A percentile compares a stretch with the other conserved stretches of the same genome.
These are phyloP conservation scores for Pseudodiploospora longispora DNA, from an alignment of 2,329 filamentous ascomycete species.

Conservation along the genomic window DNA sequence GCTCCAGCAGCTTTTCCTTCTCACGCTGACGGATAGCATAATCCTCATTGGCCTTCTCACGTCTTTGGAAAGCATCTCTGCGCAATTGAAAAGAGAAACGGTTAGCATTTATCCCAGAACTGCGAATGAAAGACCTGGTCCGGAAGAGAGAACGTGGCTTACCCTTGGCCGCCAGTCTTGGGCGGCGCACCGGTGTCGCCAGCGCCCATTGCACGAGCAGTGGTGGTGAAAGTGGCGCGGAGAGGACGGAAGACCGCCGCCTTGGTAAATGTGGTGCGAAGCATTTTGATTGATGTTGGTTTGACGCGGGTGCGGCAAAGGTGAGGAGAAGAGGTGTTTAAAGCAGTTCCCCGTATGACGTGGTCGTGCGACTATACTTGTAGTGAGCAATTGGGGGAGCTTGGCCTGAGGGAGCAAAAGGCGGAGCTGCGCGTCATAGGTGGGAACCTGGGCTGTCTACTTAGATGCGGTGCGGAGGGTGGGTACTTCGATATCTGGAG, in stretches of 20 bases:
- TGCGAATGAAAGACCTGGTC: background rate
- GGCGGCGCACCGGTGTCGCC: constrained; percentile 61
- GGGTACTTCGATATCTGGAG: no score
- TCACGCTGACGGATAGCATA: constrained; percentile 80
- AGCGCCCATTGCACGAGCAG: constrained; percentile 54
- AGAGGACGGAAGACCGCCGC: constrained; percentile 46
- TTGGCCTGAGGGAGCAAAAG: no score
- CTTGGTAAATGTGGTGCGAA: constrained; percentile 56
- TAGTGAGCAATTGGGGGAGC: no score
- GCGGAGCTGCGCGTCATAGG: no score
- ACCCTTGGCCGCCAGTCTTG: constrained; percentile 46
- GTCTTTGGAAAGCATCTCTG: constrained; percentile 87
- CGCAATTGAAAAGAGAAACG: constrained; percentile 1
- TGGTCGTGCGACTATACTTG: no score
- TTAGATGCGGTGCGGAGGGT: no score
- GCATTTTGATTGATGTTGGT: constrained; percentile 41
- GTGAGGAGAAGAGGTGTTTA: constrained; percentile 7
- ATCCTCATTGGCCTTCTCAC: constrained; percentile 82
- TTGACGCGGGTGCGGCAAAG: constrained; percentile 4
- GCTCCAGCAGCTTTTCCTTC: constrained; percentile 75
- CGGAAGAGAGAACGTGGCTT: constrained; percentile 21
- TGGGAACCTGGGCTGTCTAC: no score
- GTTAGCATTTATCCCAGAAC: background rate
- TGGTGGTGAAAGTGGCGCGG: constrained; percentile 53
- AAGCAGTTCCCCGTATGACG: no score